Evolutionary conservation across 2,329 filamentous ascomycete genomes (phyloP).

Genomic region (Clonostachys solani): DNA sequence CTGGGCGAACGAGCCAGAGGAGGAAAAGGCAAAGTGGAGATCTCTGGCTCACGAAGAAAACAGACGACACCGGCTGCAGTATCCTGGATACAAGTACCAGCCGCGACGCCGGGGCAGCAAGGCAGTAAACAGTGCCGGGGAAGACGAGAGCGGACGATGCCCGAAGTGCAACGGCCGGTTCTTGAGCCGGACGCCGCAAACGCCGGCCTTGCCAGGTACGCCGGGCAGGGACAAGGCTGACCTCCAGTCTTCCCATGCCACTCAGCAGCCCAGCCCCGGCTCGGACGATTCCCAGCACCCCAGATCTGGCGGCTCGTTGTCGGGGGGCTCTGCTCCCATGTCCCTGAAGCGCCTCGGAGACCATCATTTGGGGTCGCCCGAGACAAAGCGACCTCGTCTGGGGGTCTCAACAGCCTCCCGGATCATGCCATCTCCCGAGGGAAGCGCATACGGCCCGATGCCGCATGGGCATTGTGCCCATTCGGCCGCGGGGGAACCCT

Average conservation of each 20-base stretch:
- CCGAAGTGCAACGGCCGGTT: conserved; percentile 64
- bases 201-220: too few species aligned
- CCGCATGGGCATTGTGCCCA: not conserved
- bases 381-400: not conserved
- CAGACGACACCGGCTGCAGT: conserved; percentile 79
- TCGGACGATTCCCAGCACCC: conserved; percentile 46
- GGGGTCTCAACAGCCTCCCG: not conserved
- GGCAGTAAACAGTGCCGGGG: conserved; percentile 6
- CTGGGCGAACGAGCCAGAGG: conserved; percentile 75
- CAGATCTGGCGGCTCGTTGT: not conserved
- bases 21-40: conserved; percentile 83
- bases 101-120: conserved; percentile 53
- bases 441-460: too few species aligned
- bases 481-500: not conserved
- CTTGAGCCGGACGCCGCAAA: not conserved
- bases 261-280: too few species aligned
- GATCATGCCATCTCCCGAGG: too few species aligned
- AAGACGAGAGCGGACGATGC: conserved; percentile 55
- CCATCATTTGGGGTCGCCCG: not conserved
- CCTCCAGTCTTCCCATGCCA: too few species aligned
- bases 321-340: too few species aligned
- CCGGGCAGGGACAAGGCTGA: too few species aligned
- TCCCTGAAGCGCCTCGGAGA: too few species aligned
- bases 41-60: conserved; percentile 90
- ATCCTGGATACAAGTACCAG: conserved; percentile 92